Base-by-base conservation (phyloP, 2,329 filamentous ascomycete genomes). In the Pseudogymnoascus sp. region DNA sequence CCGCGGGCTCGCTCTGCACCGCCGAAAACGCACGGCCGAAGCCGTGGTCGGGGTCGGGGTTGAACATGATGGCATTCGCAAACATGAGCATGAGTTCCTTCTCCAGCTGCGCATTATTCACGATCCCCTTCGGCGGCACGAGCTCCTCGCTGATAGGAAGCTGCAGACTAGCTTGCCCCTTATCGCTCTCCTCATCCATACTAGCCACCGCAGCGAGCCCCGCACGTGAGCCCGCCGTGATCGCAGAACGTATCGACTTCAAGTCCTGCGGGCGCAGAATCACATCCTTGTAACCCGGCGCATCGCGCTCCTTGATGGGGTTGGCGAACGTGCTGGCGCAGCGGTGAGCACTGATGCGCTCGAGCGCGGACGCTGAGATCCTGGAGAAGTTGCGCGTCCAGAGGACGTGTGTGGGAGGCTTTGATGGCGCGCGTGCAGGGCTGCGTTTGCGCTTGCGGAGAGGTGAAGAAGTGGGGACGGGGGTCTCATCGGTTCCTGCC, bases 61-160 rank as follows among this genome's bases (percentile, higher is more conserved):
- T 97, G 78, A 96, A 99, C 94, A 99, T 97, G 74, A 97, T 89
- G 15, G 94, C 93, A 70, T 97, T 97, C 66, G 91, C 91, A 73
- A 97, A 96, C 90, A 97, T 97, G 68, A 95, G 89, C 68, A 95
- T 90, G 9, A 97, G 78, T 72, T 97, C 93, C 66, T 91, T 90
- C 74, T 97, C 93, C 14, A 97, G 80, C 72, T 97, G 94, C 1
- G 88, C 85, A 58, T 89, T 92, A 73, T 97, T 97, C 73, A 97
- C 90, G 68, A 97, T 96, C 18, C 87, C 90, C 68, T 86, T 90
- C 0, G 94, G 93, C 2, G 93, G 90, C 2, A 93, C 80, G 25
- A 96, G 78, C 62, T 97, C 90, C 58, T 87, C 82, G 1, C 83
- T 88, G 61, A 89, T 82, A 7, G 89, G 85, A 6, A 93, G 75